Evolutionary conservation across 202 grass and related monocot genomes (phyloP).

Genomic region (Schoenoplectus tabernaemontani): DNA sequence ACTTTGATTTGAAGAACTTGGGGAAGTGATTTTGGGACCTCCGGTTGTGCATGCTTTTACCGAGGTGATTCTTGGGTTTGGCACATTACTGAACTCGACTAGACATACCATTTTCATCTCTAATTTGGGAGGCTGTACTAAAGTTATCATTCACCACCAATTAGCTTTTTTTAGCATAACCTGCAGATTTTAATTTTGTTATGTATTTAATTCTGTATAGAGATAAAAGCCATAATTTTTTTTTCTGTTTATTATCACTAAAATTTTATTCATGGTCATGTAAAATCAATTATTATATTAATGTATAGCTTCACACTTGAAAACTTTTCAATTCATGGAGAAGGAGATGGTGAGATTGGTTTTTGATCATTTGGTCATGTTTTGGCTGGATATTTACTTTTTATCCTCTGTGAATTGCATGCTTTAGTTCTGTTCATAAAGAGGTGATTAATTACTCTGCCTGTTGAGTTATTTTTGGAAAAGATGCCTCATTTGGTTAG

Average conservation of each 20-base stretch:
- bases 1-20: neutral
- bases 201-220: neutral
- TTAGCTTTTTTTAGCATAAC: neutral
- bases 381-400: neutral
- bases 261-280: neutral
- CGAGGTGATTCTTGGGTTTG: too few relatives aligned
- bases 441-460: neutral
- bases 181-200: neutral
- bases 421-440: neutral
- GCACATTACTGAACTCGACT: neutral
- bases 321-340: neutral
- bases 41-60: neutral
- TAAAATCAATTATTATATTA: neutral
- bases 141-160: neutral
- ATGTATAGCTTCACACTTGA: neutral
- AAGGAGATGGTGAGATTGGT: neutral
- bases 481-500: slow-evolving; percentile 2
- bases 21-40: neutral
- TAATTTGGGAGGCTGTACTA: neutral
- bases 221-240: neutral
- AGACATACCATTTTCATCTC: neutral
- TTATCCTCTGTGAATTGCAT: neutral
- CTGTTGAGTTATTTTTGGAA: neutral
- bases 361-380: neutral
- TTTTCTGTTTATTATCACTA: neutral